A percentile compares a stretch with the other conserved stretches of the same genome.
Conservation (phyloP, 73 alveolate genomes). For the Stentor roeselii region DNA sequence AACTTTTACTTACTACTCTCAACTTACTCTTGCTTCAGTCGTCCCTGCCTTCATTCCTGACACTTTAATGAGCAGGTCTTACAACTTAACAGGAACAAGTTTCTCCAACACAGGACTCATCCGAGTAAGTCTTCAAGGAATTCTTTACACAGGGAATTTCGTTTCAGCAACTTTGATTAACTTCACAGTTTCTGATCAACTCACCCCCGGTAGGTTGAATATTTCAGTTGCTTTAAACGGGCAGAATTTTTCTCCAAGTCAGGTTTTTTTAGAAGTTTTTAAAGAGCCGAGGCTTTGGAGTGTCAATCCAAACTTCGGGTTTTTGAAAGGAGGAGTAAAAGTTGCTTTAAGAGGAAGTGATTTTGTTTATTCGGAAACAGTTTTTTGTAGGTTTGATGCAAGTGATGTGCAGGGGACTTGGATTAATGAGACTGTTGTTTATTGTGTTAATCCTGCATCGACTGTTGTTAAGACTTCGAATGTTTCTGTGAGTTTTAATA, state of each 20-base stretch:
- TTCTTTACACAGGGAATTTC: not conserved
- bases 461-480: not conserved
- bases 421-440: not conserved
- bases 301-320: constrained; percentile 18
- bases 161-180: not conserved
- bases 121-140: not conserved
- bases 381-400: not conserved
- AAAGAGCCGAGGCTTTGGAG: not conserved
- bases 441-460: not conserved
- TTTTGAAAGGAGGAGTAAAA: constrained; percentile 1
- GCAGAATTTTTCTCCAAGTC: constrained; percentile 14
- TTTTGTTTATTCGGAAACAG: constrained; percentile 3
- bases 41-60: not conserved
- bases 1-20: constrained; percentile 5
- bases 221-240: not conserved
- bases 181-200: not conserved
- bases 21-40: not conserved
- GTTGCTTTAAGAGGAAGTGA: not conserved
- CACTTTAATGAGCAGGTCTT: not conserved
- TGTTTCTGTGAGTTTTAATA: not conserved
- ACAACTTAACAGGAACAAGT: not conserved
- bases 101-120: not conserved
- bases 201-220: not conserved
- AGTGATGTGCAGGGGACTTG: not conserved
- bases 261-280: not conserved